Base-by-base conservation (phyloP, 352 stramenopile genomes). In the Phytophthora crassamura region DNA sequence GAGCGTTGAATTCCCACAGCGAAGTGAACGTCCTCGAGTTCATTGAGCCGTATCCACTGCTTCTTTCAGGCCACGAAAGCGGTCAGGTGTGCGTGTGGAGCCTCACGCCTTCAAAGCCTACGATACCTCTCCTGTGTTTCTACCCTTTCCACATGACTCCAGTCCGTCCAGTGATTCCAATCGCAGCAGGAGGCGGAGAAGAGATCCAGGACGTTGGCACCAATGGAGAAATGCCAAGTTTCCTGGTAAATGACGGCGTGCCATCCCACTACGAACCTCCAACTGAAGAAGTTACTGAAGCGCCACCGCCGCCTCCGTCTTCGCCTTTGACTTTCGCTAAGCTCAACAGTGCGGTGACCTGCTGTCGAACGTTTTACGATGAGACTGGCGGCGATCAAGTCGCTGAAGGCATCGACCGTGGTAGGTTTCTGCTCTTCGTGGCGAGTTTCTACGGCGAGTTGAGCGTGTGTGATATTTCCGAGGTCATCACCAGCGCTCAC, bases 1-100 rank as follows among this genome's bases (percentile, higher is more conserved):
- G 28, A 36, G n/a, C 28, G 6, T 35, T 58, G 0, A 61, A 62
- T 8, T 42, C 50, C 4, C 42, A 64, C n/a, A 73, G 61, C 15
- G 86, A 91, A 34, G 86, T 92, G 25, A 89, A 82, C 25, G 74
- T 75, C 12, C 66, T 94, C 4, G 77, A 85, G 49, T 94, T 94
- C 40, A 62, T 91, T 8, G 86, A 94, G 6, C 86, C 86, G 30
- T 91, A 91, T 63, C 86, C 86, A 3, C 46, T 94, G 20, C 65
- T 94, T 1, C 22, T 93, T 0, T 89, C 80, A 0, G 81, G 78
- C 2, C 84, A 93, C 55, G 86, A 93, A 57, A 93, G 89, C 34
- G 86, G 84, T 8, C 53, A 84, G 11, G 49, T 91, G 1, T 90
- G 78, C 33, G 42, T 89, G 15, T 91, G 82, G 79, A 77, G 73